phyloP scores from a whole-genome alignment of 2,329 filamentous ascomycete genomes.

The Sporothrix sp. region DNA sequence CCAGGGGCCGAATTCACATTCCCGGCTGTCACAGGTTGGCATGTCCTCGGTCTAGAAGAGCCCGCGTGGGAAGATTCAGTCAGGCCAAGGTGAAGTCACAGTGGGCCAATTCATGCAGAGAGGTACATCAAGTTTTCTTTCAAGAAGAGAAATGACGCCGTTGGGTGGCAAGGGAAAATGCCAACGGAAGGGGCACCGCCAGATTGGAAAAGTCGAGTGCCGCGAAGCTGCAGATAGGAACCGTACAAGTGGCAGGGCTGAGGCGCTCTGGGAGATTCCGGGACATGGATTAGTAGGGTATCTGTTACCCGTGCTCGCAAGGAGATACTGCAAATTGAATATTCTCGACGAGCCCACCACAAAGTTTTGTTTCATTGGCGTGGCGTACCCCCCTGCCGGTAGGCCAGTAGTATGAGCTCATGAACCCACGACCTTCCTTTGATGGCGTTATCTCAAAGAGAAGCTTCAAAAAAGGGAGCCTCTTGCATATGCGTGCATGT shows the following conservation, averaged over 20 bases:
- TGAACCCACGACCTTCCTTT: slow-evolving; percentile 3
- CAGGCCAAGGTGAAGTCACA: background rate
- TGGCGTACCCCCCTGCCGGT: too few relatives aligned
- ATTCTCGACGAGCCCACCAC: too few relatives aligned
- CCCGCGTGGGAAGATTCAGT: slow-evolving; percentile 3
- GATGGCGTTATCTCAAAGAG: background rate
- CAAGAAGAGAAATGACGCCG: background rate
- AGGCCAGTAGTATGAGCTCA: slow-evolving; percentile 13
- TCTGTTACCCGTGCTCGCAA: background rate
- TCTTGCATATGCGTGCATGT: background rate
- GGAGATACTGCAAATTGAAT: background rate
- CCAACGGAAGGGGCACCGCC: too few relatives aligned
- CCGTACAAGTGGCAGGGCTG: slow-evolving; percentile 5
- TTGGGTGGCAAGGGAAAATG: background rate
- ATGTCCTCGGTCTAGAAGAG: slow-evolving; percentile 5
- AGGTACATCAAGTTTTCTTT: background rate
- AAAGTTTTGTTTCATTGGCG: too few relatives aligned
- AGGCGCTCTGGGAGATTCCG: slow-evolving; percentile 1
- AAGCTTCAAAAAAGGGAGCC: too few relatives aligned
- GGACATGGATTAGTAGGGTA: background rate
- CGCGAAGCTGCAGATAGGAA: background rate
- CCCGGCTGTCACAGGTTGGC: background rate
- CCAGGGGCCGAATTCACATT: background rate
- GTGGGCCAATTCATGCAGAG: background rate
- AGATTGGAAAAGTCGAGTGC: too few relatives aligned